Base-by-base conservation (phyloP, 768 basidiomycete genomes). In the Lentinula edodes region DNA sequence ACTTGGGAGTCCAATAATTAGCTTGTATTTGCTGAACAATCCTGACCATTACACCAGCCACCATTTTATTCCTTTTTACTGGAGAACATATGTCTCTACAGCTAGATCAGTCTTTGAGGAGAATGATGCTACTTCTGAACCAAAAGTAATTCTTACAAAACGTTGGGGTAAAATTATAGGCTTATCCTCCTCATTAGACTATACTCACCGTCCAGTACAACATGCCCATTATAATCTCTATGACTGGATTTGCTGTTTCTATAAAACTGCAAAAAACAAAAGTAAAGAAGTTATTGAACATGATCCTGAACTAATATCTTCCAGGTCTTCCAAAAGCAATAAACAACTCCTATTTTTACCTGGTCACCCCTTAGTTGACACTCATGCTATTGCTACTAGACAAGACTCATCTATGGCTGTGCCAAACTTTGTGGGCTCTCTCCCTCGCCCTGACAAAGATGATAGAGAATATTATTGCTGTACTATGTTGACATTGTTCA, bases 1-100 rank as follows among this genome's bases (percentile, higher is more conserved):
- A 62, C 70, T 78, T 13, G 77, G 77, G 0, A 69, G 68, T 16
- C 77, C 77, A 0, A 73, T 78, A 70, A 71, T 71, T 0, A 70
- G 63, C 10, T 63, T 74, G 62, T 77, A 77, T 52, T 53, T 77
- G 0, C 59, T 76, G 9, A 69, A 66, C 6, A 65, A 73, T 55
- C 75, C 73, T 16, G 78, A 79, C 61, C 75, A 76, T 28, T 78
- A 78, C 58, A 76, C 74, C 0, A 72, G 66, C 57, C 72, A 75
- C 61, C 65, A 38, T 12, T 79, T 78, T 65, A 62, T 67, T 1
- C 41, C 65, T 5, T 71, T 76, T 34, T 74, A 64, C 56, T 80
- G 76, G 77, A 56, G 64, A 46, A 52, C 52, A 8, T 78, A 62
- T 70, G 68, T 77, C 0, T 9, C 41, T 16, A 69, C 74, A 39